Evolutionary conservation across 2,329 filamentous ascomycete species (phyloP), one percentile per base, ranked within the genome.

Genomic region (Ceratocystis smalleyi): DNA sequence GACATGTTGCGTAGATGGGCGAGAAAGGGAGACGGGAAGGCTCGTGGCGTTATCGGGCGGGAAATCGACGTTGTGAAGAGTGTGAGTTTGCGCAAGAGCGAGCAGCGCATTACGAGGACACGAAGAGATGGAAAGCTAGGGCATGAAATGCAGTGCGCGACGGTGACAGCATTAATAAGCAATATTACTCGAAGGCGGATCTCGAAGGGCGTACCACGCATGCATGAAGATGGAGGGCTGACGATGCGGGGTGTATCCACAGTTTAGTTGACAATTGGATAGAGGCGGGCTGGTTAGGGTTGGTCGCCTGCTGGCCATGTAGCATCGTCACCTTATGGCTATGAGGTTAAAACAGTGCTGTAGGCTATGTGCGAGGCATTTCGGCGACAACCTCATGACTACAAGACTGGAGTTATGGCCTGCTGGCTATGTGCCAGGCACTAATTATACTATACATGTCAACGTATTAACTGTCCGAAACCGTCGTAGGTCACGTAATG

Each of bases 1-100:
- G 72, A 71, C 74, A 75, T 74, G 2, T 69, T 74, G 72, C 73
- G 75, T 61, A 71, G 45, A 63, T 72, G 64, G 62, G 66, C 22
- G 10, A 64, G 63, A 68, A 60, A 43, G 2, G 24, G 24, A 17
- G 55, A 22, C 7, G 43, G 43, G 19, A 43, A 57, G 22, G 27
- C 43, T 40, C 30, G 49, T 22, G 30, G 35, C 45, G 45, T 57
- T 57, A 40, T 22, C 10, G 65, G 49, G 19, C 10, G 59, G 24
- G 22, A 30, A 17, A 61, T 30, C 3, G 24, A 47, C 5, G 30
- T 64, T 8, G 51, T 49, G 54, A 66, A 63, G 5, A 61, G 61
- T n/a, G 43, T 43, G 30, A 64, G 35, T 55, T 63, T 66, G 27
- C 45, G 47, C 6, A 61, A 30, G 45, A 54, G 7, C 47, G 12